A percentile compares a stretch with the other conserved stretches of the same genome.
Evolutionary conservation across 106 monocot genomes (phyloP).

Genomic region (Xerophyta viscosa): DNA sequence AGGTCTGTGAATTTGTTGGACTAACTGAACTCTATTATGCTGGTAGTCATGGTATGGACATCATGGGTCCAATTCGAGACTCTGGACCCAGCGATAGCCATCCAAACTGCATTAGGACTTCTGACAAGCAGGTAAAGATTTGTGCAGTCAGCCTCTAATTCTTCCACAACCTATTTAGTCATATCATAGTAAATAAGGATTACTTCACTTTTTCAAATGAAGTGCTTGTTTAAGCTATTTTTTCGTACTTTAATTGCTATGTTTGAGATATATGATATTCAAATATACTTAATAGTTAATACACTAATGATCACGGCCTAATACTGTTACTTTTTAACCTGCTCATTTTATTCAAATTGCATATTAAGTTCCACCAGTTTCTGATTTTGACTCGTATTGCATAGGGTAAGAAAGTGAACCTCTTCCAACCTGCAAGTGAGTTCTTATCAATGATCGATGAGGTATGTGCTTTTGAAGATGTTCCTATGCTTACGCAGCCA

Average conservation of each 20-base stretch:
- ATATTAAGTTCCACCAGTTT: too few relatives aligned
- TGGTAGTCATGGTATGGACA: slow-evolving; percentile 98
- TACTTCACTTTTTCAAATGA: too few relatives aligned
- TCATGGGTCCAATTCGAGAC: slow-evolving; percentile 63
- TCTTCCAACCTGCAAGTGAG: slow-evolving; percentile 83
- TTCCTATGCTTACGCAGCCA: background rate
- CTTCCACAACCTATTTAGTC: slow-evolving; percentile 8
- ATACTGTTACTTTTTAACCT: too few relatives aligned
- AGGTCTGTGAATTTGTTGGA: slow-evolving; percentile 79
- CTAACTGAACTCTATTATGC: slow-evolving; percentile 78
- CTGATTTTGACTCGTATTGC: too few relatives aligned
- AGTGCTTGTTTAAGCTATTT: too few relatives aligned
- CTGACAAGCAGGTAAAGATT: slow-evolving; percentile 63
- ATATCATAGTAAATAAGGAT: too few relatives aligned
- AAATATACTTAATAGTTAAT: too few relatives aligned
- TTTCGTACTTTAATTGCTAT: too few relatives aligned
- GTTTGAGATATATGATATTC: too few relatives aligned
- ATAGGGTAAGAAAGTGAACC: slow-evolving; percentile 53
- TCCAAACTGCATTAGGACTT: slow-evolving; percentile 52
- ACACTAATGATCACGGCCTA: too few relatives aligned
- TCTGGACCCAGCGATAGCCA: slow-evolving; percentile 9
- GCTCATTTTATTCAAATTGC: too few relatives aligned
- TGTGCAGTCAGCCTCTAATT: too few relatives aligned
- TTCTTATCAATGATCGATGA: slow-evolving; percentile 50
- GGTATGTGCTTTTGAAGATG: slow-evolving; percentile 17